Conservation (phyloP, 2,329 filamentous ascomycete genomes). For the Periconia sp. region DNA sequence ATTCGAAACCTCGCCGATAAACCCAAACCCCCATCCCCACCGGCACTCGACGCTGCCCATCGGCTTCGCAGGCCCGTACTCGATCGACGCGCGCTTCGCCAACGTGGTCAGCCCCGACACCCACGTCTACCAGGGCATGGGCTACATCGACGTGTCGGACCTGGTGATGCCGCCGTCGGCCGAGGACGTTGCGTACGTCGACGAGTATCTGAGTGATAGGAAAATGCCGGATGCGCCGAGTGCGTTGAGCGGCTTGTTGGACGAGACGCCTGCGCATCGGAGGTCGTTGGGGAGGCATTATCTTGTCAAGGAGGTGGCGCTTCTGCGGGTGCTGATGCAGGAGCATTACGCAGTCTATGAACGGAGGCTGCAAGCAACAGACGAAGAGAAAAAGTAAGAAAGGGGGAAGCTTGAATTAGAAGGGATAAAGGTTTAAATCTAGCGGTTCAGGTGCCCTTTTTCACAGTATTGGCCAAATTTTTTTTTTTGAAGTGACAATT, state of each 20-base stretch:
- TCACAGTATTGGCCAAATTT: too few relatives aligned
- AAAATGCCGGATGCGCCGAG: conserved; percentile 7
- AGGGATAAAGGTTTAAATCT: too few relatives aligned
- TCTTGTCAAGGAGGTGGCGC: conserved; percentile 25
- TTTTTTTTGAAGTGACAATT: too few relatives aligned
- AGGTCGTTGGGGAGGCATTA: conserved; percentile 23
- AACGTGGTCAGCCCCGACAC: too few relatives aligned
- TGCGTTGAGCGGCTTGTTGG: conserved; percentile 9
- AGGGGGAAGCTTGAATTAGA: too few relatives aligned
- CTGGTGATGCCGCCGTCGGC: conserved; percentile 9
- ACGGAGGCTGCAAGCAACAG: too few relatives aligned
- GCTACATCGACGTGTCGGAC: conserved; percentile 15
- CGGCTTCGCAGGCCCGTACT: too few relatives aligned
- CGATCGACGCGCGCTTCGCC: too few relatives aligned
- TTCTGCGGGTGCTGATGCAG: conserved; percentile 27
- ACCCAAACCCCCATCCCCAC: not conserved
- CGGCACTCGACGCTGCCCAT: too few relatives aligned
- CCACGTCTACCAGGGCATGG: conserved; percentile 11
- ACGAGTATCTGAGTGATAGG: conserved; percentile 8
- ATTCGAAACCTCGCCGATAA: not conserved
- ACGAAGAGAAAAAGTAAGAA: not conserved
- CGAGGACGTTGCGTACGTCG: conserved; percentile 12
- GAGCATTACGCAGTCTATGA: conserved; percentile 23
- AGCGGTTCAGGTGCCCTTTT: too few relatives aligned
- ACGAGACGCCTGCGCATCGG: conserved; percentile 9